These are phyloP conservation scores for Ophiocordyceps camponoti-floridani DNA, from an alignment of 2,329 filamentous ascomycete species.

Conservation along the genomic window DNA sequence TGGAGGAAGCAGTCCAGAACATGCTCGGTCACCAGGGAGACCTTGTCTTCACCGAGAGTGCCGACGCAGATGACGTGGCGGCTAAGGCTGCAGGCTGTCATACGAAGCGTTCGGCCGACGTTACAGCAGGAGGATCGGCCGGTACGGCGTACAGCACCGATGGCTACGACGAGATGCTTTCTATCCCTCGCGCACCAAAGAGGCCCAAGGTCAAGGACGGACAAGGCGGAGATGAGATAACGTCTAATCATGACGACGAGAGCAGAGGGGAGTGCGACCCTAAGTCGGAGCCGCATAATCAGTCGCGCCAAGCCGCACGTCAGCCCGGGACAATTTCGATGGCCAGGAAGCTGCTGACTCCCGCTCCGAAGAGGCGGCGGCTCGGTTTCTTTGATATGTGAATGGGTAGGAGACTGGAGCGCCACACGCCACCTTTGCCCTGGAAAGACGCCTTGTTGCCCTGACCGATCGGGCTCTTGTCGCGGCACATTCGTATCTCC, in stretches of 20 bases:
- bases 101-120: not conserved
- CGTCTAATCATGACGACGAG: not conserved
- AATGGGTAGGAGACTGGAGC: not conserved
- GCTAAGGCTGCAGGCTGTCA: constrained; percentile 1
- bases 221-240: not conserved
- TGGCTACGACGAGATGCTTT: too few relatives aligned
- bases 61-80: constrained; percentile 6
- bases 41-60: constrained; percentile 50
- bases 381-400: not conserved
- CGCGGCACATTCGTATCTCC: too few relatives aligned
- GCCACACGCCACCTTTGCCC: not conserved
- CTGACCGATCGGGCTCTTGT: too few relatives aligned
- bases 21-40: constrained; percentile 47
- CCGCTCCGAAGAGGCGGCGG: not conserved
- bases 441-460: not conserved
- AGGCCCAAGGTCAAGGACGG: too few relatives aligned
- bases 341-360: not conserved
- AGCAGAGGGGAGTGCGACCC: not conserved
- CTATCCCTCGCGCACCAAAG: too few relatives aligned
- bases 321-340: not conserved
- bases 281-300: not conserved
- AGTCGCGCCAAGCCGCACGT: not conserved
- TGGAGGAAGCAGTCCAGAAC: constrained; percentile 51
- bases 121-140: too few relatives aligned
- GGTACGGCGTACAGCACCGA: too few relatives aligned